A percentile compares a stretch with the other conserved stretches of the same genome.
phyloP scores from a whole-genome alignment of 2,329 filamentous ascomycete species.

The Cladosporium sp. region DNA sequence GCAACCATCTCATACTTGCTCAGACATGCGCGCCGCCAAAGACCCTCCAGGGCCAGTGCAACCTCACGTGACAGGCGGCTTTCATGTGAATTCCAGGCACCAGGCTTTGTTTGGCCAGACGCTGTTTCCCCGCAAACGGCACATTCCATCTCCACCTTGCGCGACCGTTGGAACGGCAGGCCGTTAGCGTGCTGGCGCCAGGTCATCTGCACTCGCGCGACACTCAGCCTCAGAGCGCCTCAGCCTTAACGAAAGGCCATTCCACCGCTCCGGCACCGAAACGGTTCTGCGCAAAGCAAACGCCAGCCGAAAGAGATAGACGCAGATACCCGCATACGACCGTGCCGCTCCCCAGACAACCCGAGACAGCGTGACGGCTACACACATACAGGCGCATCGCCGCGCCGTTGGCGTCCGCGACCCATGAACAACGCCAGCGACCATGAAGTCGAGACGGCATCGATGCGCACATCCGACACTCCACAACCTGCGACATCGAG shows the following conservation, averaged over 20 bases:
- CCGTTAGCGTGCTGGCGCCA: background rate
- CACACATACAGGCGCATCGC: constrained; percentile 10
- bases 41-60: too few relatives aligned
- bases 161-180: background rate
- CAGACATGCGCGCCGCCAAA: background rate
- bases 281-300: background rate
- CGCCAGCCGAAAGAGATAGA: too few relatives aligned
- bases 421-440: constrained; percentile 11
- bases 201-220: background rate
- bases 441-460: background rate
- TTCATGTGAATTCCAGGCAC: too few relatives aligned
- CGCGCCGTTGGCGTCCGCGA: constrained; percentile 9
- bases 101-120: background rate
- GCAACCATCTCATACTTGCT: background rate
- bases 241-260: background rate
- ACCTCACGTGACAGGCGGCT: too few relatives aligned
- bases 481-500: background rate
- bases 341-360: background rate
- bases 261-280: background rate
- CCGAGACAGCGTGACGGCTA: constrained; percentile 9
- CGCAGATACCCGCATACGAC: too few relatives aligned
- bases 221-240: constrained; percentile 1
- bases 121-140: background rate
- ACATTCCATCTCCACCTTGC: background rate
- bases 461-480: background rate